Base-by-base conservation (phyloP, 78 protist genomes). In the Cavenderia fasciculata region DNA sequence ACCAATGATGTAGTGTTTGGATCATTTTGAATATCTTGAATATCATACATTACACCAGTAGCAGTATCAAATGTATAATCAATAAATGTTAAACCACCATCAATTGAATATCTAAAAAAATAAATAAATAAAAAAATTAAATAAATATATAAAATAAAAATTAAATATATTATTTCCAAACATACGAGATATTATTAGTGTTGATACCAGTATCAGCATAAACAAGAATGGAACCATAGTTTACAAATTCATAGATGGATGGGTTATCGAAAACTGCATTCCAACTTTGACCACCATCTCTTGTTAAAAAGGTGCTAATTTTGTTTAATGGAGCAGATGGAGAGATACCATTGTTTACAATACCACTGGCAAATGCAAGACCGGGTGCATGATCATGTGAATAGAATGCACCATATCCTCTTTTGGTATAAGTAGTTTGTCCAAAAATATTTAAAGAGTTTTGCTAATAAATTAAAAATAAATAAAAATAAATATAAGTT, bases 371-470 rank as follows among this genome's bases (percentile, higher is more conserved):
- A 44, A 44, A 44, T 44, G 10, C 49, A 44, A 82, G 1, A 82
- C 78, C 78, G 38, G 61, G 54, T 2, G 72, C 78, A 31, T 10
- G 23, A 2, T 40, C 74, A n/a, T 59, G 65, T 2, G 90, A 31
- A 29, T 82, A 82, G 90, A 82, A 68, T 46, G 90, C 79, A 54
- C 90, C 90, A 44, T 68, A 82, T 27, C 73, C 79, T 40, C 61
- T 51, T 7, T 38, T 27, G 6, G 36, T 4, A 54, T 82, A n/a
- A n/a, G n/a, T n/a, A n/a, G n/a, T n/a, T n/a, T n/a, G n/a, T n/a
- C n/a, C n/a, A n/a, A n/a, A n/a, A n/a, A n/a, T n/a, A n/a, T n/a
- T n/a, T n/a, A n/a, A n/a, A n/a, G n/a, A n/a, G n/a, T n/a, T n/a
- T n/a, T n/a, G n/a, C n/a, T n/a, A n/a, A n/a, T n/a, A n/a, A n/a